phyloP scores from a whole-genome alignment of 1,284 basidiomycete species.

The Irpex lacteus region DNA sequence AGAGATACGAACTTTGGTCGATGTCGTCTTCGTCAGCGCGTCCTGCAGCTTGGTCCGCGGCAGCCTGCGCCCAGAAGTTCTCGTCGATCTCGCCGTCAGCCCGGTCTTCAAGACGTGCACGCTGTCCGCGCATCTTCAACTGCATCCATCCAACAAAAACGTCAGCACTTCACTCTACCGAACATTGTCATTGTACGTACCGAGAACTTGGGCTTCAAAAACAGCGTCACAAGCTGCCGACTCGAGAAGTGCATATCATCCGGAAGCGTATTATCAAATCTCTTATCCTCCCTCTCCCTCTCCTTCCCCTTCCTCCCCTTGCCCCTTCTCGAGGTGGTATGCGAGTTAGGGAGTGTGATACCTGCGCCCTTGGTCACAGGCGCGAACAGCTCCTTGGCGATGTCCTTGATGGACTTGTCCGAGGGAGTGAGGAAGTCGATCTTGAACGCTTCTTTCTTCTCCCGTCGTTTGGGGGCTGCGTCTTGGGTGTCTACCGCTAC shows the following conservation, averaged over 20 bases:
- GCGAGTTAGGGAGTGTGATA: conserved; percentile 60
- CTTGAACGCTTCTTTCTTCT: conserved; percentile 85
- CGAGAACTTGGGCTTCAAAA: conserved; percentile 94
- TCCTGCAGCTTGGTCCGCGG: conserved; percentile 72
- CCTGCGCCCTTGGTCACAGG: conserved; percentile 62
- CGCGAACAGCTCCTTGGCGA: conserved; percentile 80
- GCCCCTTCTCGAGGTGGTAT: conserved; percentile 38
- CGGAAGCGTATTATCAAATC: conserved; percentile 81
- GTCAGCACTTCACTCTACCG: too few species aligned
- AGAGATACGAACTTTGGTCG: conserved; percentile 51
- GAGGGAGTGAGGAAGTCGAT: conserved; percentile 80
- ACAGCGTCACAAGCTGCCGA: conserved; percentile 85
- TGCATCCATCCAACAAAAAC: conserved; percentile 28
- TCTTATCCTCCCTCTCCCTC: conserved; percentile 49
- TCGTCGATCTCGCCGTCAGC: conserved; percentile 87
- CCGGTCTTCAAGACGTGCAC: conserved; percentile 51
- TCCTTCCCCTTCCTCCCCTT: conserved; percentile 47
- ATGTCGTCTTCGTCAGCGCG: conserved; percentile 45
- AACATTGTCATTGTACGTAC: conserved; percentile 41
- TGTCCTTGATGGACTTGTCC: conserved; percentile 66
- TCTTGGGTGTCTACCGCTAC: conserved; percentile 48
- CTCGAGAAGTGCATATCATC: conserved; percentile 98
- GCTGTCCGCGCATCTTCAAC: conserved; percentile 80
- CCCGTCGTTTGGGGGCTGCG: conserved; percentile 53
- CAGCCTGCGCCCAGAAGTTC: conserved; percentile 93